Percentiles rank a stretch among this genome's conserved stretches.
Conservation (phyloP, 805 yeast species). For the Maudiozyma serrabonitensis region DNA sequence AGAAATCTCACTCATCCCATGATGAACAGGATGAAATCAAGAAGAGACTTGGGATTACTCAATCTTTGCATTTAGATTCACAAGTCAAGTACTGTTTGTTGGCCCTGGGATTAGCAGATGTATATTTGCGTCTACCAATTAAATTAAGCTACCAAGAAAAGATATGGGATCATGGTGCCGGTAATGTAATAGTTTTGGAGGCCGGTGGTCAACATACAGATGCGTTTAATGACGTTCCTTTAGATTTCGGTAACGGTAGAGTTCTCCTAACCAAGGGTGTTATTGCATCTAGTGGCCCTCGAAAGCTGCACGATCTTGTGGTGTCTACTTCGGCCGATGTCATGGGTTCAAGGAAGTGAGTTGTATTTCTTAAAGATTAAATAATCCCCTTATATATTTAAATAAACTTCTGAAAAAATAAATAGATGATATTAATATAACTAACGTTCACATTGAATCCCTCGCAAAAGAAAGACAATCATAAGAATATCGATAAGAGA, state of each 20-base stretch:
- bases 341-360: slow-evolving; percentile 11
- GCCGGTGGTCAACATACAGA: slow-evolving; percentile 91
- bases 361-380: neutral
- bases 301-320: slow-evolving; percentile 17
- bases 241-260: slow-evolving; percentile 83
- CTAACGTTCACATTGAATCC: too few relatives aligned
- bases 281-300: slow-evolving; percentile 56
- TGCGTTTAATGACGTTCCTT: slow-evolving; percentile 51
- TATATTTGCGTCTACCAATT: slow-evolving; percentile 82
- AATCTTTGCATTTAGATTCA: slow-evolving; percentile 77
- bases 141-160: slow-evolving; percentile 73
- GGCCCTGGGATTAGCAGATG: slow-evolving; percentile 85
- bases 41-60: slow-evolving; percentile 46
- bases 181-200: slow-evolving; percentile 74
- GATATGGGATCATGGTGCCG: slow-evolving; percentile 99
- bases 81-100: slow-evolving; percentile 93
- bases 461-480: neutral
- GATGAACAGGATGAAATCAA: slow-evolving; percentile 76
- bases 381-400: neutral
- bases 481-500: slow-evolving; percentile 7
- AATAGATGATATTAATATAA: too few relatives aligned
- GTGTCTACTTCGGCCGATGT: slow-evolving; percentile 20
- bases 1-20: slow-evolving; percentile 89
- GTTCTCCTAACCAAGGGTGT: slow-evolving; percentile 76
- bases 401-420: neutral